Percentiles rank a stretch among this genome's conserved stretches.
Evolutionary conservation across 2,329 filamentous ascomycete species (phyloP).

Genomic region (Epichloe coenophiala): DNA sequence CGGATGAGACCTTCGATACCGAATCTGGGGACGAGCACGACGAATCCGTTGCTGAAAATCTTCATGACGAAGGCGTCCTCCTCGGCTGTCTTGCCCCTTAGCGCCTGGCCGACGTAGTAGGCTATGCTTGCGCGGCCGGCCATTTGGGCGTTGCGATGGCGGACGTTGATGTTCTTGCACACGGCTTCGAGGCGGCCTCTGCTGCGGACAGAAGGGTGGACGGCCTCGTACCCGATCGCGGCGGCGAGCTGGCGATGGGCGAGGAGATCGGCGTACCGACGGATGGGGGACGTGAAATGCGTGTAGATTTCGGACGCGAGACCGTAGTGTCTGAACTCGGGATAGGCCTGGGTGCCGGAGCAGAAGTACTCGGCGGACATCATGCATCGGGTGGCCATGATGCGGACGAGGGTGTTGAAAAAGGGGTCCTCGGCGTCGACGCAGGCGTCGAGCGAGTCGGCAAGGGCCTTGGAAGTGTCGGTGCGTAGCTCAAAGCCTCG

Average conservation of each 20-base stretch:
- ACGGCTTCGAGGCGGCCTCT: slow-evolving; percentile 80
- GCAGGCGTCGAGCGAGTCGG: slow-evolving; percentile 80
- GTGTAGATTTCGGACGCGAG: slow-evolving; percentile 96
- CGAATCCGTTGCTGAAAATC: slow-evolving; percentile 93
- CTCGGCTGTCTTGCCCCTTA: slow-evolving; percentile 62
- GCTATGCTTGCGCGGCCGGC: slow-evolving; percentile 89
- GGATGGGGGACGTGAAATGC: slow-evolving; percentile 94
- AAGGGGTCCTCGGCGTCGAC: slow-evolving; percentile 72
- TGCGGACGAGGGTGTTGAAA: slow-evolving; percentile 96
- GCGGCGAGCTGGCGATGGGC: slow-evolving; percentile 90
- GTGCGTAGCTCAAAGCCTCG: slow-evolving; percentile 65
- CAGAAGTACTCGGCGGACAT: slow-evolving; percentile 98
- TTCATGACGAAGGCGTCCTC: slow-evolving; percentile 96
- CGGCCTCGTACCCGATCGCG: slow-evolving; percentile 80
- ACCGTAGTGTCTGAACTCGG: slow-evolving; percentile 94
- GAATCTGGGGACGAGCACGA: slow-evolving; percentile 90
- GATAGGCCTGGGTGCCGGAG: slow-evolving; percentile 80
- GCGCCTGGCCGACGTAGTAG: slow-evolving; percentile 94
- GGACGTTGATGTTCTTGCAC: slow-evolving; percentile 96
- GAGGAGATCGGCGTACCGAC: slow-evolving; percentile 91
- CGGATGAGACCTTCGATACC: slow-evolving; percentile 89
- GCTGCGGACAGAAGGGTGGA: slow-evolving; percentile 70
- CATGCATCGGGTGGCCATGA: slow-evolving; percentile 98
- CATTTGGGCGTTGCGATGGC: slow-evolving; percentile 93
- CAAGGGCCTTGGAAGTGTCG: slow-evolving; percentile 84